phyloP scores from a whole-genome alignment of 2,329 filamentous ascomycete species.

The Lecanosticta acicola region DNA sequence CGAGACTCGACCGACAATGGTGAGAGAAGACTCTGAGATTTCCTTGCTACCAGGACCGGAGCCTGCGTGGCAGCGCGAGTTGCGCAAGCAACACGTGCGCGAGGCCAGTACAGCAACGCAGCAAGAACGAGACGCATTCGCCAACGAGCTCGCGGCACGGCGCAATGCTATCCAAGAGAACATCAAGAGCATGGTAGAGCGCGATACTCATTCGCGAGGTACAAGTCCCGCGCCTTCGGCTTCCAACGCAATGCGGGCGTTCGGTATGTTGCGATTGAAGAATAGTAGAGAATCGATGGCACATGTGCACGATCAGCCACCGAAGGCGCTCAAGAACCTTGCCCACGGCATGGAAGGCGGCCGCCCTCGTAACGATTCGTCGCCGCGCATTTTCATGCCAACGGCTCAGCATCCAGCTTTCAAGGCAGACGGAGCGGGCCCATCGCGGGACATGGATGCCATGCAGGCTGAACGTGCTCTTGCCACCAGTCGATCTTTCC shows the following conservation, averaged over 20 bases:
- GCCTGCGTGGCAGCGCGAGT: slow-evolving; percentile 46
- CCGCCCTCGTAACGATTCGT: slow-evolving; percentile 24
- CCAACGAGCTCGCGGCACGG: slow-evolving; percentile 64
- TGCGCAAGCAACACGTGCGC: slow-evolving; percentile 43
- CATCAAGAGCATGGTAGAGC: slow-evolving; percentile 59
- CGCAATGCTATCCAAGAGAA: slow-evolving; percentile 67
- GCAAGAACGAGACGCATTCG: slow-evolving; percentile 63
- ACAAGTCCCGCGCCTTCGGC: slow-evolving; percentile 29
- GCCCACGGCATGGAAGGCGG: slow-evolving; percentile 34
- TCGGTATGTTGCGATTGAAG: slow-evolving; percentile 61
- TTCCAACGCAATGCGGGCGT: slow-evolving; percentile 48
- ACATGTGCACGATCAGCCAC: slow-evolving; percentile 39
- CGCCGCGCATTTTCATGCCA: slow-evolving; percentile 18
- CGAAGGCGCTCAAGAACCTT: slow-evolving; percentile 58
- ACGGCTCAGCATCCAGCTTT: slow-evolving; percentile 22
- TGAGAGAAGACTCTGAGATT: slow-evolving; percentile 9
- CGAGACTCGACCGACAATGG: background rate
- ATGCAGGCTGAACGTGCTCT: slow-evolving; percentile 13
- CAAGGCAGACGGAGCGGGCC: slow-evolving; percentile 15
- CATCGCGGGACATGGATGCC: slow-evolving; percentile 6
- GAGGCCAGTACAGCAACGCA: slow-evolving; percentile 48
- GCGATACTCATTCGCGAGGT: slow-evolving; percentile 44
- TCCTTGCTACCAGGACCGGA: slow-evolving; percentile 18
- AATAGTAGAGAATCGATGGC: slow-evolving; percentile 62
- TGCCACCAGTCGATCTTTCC: slow-evolving; percentile 12